Base-by-base conservation (phyloP, 768 basidiomycete species). In the Trametes coccinea region DNA sequence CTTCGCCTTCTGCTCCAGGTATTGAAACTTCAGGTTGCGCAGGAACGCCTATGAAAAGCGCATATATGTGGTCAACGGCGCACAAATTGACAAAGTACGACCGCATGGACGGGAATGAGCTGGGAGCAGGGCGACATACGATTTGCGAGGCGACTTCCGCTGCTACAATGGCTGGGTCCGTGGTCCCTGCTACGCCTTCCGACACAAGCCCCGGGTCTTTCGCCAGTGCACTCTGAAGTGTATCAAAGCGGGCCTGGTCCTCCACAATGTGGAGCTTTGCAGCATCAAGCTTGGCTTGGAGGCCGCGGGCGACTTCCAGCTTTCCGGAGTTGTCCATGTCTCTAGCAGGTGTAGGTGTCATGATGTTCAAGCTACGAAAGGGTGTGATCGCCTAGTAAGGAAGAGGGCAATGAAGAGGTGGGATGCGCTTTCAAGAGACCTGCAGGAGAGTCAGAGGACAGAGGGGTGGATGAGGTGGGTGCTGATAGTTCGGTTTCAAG, bases 1-100 rank as follows among this genome's bases (percentile, higher is more conserved):
- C 70, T 95, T 96, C 3, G 94, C 91, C 66, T 93, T 91, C 72
- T 93, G 91, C 69, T 96, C 92, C 16, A 94, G 77, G 70, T 93
- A 94, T 64, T 91, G 89, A 69, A 92, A 93, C 74, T 95, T 95
- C 30, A 95, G 83, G 67, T 91, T 91, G 27, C 88, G 81, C 17
- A 93, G 77, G 66, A 86, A 90, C 6, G 85, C 78, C 90, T 91
- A 54, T 14, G n/a, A 51, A 16, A 39, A 43, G n/a, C 57, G 5
- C 54, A 39, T 44, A 44, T 22, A 16, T 46, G 8, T 11, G 7
- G 10, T 47, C 10, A 27, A 4, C 14, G 34, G 8, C 6, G 14
- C 34, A 22, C 22, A n/a, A 30, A 22, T 27, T 40, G 22, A 60
- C 14, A 27, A 27, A 10, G 22, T 22, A 22, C 22, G 22, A 22